Evolutionary conservation across 2,329 filamentous ascomycete genomes (phyloP), one percentile per base, ranked within the genome.

Genomic region (Curvularia spicifera): DNA sequence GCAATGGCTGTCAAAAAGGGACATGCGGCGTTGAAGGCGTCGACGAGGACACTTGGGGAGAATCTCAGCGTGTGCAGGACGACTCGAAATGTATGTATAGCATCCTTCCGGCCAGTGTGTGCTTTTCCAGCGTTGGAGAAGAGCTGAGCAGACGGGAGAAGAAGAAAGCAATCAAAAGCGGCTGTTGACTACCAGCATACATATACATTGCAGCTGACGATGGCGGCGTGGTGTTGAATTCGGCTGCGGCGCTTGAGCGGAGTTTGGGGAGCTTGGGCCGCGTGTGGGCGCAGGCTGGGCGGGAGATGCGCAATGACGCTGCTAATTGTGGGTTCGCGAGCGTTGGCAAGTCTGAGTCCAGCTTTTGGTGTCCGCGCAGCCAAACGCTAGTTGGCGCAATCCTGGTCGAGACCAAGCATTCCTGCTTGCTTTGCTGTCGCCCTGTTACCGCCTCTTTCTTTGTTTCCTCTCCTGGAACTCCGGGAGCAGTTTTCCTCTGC

Each of bases 1-100:
- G 54, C 52, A 66, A 64, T 57, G 40, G 57, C 35, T 37, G 35
- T 47, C 49, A 52, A 71, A 71, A 72, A 72, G 68, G 64, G 62
- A 60, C 55, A 66, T 63, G 53, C 61, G 71, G 71, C 70, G 70
- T 72, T 59, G 64, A 26, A 63, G 61, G 60, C 56, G 56, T 63
- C 60, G 59, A 50, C 59, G 56, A 50, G 9, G 47, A 60, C 47
- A 50, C 55, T 57, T 55, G 22, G 65, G 55, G 52, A 58, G 29
- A 6, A 31, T 54, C 58, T 35, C 61, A 64, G 63, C 60, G 59
- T 67, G 46, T 49, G 59, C 56, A 50, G 59, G 60, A 62, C 63
- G 57, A 42, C 59, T 59, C 55, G 63, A 63, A 57, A 67, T 67
- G 63, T 57, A 57, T 46, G 63, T 57, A 57, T 46, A 57, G 39